Conservation (phyloP, 2,329 filamentous ascomycete genomes). For the Monosporascus sp. region DNA sequence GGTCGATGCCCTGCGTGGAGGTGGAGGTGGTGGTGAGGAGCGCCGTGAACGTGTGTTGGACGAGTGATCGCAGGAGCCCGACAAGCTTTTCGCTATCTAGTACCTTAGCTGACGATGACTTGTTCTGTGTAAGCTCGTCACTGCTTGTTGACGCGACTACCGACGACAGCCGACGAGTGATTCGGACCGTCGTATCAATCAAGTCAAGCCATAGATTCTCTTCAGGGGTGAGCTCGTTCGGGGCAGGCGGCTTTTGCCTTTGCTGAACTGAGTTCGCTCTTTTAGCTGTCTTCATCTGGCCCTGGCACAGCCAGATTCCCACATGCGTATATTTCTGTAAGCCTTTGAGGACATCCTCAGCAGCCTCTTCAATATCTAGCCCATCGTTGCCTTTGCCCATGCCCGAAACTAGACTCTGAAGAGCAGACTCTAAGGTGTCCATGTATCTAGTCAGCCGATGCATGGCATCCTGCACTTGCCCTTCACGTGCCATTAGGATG, state of each 20-base stretch:
- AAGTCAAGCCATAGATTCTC: conserved; percentile 57
- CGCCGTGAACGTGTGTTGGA: conserved; percentile 87
- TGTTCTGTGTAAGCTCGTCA: conserved; percentile 12
- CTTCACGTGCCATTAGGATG: conserved; percentile 82
- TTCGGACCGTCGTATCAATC: conserved; percentile 55
- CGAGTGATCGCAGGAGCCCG: conserved; percentile 65
- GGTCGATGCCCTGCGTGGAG: conserved; percentile 41
- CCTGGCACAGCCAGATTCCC: conserved; percentile 92
- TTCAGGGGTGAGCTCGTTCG: conserved; percentile 44
- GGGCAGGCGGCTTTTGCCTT: conserved; percentile 40
- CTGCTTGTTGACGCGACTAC: conserved; percentile 33
- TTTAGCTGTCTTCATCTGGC: conserved; percentile 63
- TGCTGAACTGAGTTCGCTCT: conserved; percentile 42
- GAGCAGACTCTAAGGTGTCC: conserved; percentile 69
- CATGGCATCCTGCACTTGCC: conserved; percentile 79
- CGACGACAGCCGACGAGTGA: conserved; percentile 59
- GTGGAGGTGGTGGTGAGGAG: conserved; percentile 76
- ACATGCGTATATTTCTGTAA: conserved; percentile 88
- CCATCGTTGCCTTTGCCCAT: conserved; percentile 51
- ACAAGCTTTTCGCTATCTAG: conserved; percentile 59
- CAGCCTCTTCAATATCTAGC: conserved; percentile 53
- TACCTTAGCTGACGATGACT: conserved; percentile 12
- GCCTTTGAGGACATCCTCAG: conserved; percentile 68
- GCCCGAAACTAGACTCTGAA: conserved; percentile 67
- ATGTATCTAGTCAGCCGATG: conserved; percentile 77